A percentile compares a stretch with the other conserved stretches of the same genome.
Conservation (phyloP, 768 basidiomycete species). For the Antrodiella citrinella region DNA sequence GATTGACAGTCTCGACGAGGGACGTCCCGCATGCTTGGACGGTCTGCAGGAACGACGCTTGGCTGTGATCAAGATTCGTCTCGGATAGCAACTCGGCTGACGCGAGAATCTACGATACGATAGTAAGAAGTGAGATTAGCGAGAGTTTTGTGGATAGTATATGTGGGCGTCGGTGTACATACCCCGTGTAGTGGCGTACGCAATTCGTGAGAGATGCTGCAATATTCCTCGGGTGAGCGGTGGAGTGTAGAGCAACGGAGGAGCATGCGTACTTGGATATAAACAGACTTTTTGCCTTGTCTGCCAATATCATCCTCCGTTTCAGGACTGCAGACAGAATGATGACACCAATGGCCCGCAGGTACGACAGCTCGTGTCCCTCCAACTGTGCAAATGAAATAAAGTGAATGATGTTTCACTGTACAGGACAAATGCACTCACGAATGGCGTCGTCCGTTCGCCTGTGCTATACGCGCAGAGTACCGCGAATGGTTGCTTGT, state of each 20-base stretch:
- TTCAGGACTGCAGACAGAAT: slow-evolving; percentile 91
- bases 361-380: slow-evolving; percentile 84
- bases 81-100: slow-evolving; percentile 88
- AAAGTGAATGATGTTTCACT: neutral
- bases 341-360: slow-evolving; percentile 92
- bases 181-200: slow-evolving; percentile 90
- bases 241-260: no score
- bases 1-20: slow-evolving; percentile 92
- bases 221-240: slow-evolving; percentile 1
- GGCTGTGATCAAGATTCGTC: slow-evolving; percentile 72
- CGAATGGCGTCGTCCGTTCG: slow-evolving; percentile 74
- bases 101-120: slow-evolving; percentile 73
- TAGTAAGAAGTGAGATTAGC: no score
- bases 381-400: slow-evolving; percentile 45
- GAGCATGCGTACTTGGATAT: slow-evolving; percentile 67
- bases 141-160: neutral
- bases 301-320: slow-evolving; percentile 86
- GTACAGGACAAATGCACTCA: slow-evolving; percentile 26
- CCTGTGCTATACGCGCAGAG: slow-evolving; percentile 87
- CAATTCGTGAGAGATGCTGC: slow-evolving; percentile 83
- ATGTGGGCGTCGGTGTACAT: slow-evolving; percentile 15
- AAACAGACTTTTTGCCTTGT: slow-evolving; percentile 88
- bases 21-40: slow-evolving; percentile 95
- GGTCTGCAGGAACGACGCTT: slow-evolving; percentile 82
- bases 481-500: slow-evolving; percentile 85